These are phyloP conservation scores for Diaporthe velutina DNA, from an alignment of 2,329 filamentous ascomycete genomes.

Conservation along the genomic window DNA sequence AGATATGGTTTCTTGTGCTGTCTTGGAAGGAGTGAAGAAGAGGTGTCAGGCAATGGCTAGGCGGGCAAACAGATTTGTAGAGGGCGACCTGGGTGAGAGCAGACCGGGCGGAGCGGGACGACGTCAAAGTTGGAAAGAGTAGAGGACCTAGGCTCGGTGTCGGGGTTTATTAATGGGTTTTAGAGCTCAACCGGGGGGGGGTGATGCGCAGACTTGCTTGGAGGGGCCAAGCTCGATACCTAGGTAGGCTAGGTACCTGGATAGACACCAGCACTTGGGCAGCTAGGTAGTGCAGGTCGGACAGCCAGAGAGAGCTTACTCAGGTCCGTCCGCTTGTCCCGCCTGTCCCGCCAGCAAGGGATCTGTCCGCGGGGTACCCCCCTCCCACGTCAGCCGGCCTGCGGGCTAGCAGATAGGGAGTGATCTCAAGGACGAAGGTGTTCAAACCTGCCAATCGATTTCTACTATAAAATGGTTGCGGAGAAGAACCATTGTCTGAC, in stretches of 20 bases:
- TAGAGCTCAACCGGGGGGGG: slow-evolving; percentile 27
- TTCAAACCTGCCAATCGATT: not conserved
- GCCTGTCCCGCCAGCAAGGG: slow-evolving; percentile 23
- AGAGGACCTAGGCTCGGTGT: slow-evolving; percentile 31
- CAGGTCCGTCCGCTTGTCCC: slow-evolving; percentile 31
- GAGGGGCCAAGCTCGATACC: slow-evolving; percentile 21
- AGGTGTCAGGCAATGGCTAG: slow-evolving; percentile 25
- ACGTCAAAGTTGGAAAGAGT: slow-evolving; percentile 32
- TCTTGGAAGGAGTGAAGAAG: slow-evolving; percentile 4
- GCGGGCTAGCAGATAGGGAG: not conserved
- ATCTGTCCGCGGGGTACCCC: slow-evolving; percentile 32
- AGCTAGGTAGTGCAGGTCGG: slow-evolving; percentile 7
- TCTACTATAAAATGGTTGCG: not conserved
- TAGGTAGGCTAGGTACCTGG: not conserved
- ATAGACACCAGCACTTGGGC: slow-evolving; percentile 10
- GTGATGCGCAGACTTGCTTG: slow-evolving; percentile 32
- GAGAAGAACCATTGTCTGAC: not conserved
- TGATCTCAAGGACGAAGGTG: not conserved
- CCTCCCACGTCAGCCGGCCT: slow-evolving; percentile 20
- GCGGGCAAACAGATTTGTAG: slow-evolving; percentile 22
- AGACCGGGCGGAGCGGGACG: slow-evolving; percentile 29
- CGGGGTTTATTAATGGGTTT: slow-evolving; percentile 37
- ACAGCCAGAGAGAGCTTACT: slow-evolving; percentile 35
- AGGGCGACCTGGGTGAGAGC: slow-evolving; percentile 31
- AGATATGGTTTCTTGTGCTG: slow-evolving; percentile 43